A percentile compares a stretch with the other conserved stretches of the same genome.
These are phyloP conservation scores for Elsinoe fawcettii DNA, from an alignment of 2,329 filamentous ascomycete genomes.

Conservation along the genomic window DNA sequence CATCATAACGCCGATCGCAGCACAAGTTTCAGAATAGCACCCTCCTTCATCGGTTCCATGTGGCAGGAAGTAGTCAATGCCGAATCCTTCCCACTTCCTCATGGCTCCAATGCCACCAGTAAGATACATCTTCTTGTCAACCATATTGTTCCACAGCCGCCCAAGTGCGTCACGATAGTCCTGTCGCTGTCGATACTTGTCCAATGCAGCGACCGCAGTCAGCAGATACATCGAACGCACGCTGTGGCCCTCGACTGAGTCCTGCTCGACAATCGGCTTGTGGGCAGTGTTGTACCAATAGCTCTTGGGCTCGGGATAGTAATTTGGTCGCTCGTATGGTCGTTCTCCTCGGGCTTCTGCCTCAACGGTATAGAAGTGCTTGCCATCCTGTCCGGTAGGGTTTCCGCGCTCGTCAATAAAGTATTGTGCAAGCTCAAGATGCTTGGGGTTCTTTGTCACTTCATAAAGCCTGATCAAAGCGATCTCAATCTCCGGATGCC, in stretches of 20 bases:
- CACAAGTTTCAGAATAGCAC: slow-evolving; percentile 56
- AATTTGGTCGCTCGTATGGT: slow-evolving; percentile 40
- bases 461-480: slow-evolving; percentile 41
- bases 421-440: slow-evolving; percentile 45
- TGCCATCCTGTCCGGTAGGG: slow-evolving; percentile 40
- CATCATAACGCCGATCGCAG: slow-evolving; percentile 54
- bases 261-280: slow-evolving; percentile 46
- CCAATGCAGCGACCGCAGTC: slow-evolving; percentile 50
- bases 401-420: slow-evolving; percentile 54
- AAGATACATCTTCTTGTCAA: slow-evolving; percentile 54
- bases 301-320: slow-evolving; percentile 37
- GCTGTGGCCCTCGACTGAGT: slow-evolving; percentile 50
- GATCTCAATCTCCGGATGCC: slow-evolving; percentile 51
- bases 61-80: slow-evolving; percentile 51
- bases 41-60: slow-evolving; percentile 54
- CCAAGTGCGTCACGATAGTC: slow-evolving; percentile 34
- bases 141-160: slow-evolving; percentile 53
- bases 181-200: slow-evolving; percentile 32
- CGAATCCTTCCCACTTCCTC: slow-evolving; percentile 55
- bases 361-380: slow-evolving; percentile 51
- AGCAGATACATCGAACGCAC: slow-evolving; percentile 56
- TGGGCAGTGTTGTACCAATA: slow-evolving; percentile 52
- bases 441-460: slow-evolving; percentile 32
- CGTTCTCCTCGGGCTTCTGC: slow-evolving; percentile 44
- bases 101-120: slow-evolving; percentile 54